Evolutionary conservation across 2,329 filamentous ascomycete genomes (phyloP).

Genomic region (Aspergillus quadricinctus): DNA sequence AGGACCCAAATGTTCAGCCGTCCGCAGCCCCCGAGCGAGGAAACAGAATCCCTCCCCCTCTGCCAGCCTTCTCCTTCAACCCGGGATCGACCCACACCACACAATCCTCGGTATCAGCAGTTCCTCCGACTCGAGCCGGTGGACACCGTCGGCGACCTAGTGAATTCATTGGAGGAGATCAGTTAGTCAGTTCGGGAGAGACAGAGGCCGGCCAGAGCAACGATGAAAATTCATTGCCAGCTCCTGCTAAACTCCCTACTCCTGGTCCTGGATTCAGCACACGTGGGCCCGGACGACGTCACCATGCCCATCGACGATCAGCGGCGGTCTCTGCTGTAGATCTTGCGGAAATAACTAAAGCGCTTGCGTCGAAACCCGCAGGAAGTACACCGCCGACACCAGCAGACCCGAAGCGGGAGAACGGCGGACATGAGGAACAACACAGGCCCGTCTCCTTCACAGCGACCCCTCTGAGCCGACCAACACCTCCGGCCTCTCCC

Average conservation of each 20-base stretch:
- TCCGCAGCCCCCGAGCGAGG: conserved; percentile 49
- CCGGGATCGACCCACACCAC: conserved; percentile 26
- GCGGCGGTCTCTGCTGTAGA: conserved; percentile 79
- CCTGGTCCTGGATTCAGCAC: conserved; percentile 36
- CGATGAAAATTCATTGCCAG: conserved; percentile 19
- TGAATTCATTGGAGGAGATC: conserved; percentile 73
- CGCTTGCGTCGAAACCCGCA: conserved; percentile 40
- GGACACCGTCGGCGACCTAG: conserved; percentile 75
- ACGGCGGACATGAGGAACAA: conserved; percentile 24
- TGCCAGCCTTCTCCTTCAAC: conserved; percentile 38
- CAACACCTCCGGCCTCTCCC: conserved; percentile 33
- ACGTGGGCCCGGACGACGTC: conserved; percentile 55
- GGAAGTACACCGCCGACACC: conserved; percentile 57
- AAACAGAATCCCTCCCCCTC: conserved; percentile 38
- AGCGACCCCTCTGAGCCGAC: conserved; percentile 23
- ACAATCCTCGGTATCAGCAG: conserved; percentile 54
- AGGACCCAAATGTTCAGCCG: conserved; percentile 25
- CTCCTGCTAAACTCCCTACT: conserved; percentile 22
- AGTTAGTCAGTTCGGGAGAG: conserved; percentile 53
- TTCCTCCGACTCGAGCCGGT: conserved; percentile 46
- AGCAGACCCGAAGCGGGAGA: conserved; percentile 34
- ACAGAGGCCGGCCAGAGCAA: conserved; percentile 50
- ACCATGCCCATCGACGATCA: conserved; percentile 78
- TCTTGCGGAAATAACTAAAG: conserved; percentile 53
- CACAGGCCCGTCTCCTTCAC: conserved; percentile 33